A percentile compares a stretch with the other conserved stretches of the same genome.
phyloP scores from a whole-genome alignment of 768 basidiomycete genomes.

The Botryobasidium botryosum region DNA sequence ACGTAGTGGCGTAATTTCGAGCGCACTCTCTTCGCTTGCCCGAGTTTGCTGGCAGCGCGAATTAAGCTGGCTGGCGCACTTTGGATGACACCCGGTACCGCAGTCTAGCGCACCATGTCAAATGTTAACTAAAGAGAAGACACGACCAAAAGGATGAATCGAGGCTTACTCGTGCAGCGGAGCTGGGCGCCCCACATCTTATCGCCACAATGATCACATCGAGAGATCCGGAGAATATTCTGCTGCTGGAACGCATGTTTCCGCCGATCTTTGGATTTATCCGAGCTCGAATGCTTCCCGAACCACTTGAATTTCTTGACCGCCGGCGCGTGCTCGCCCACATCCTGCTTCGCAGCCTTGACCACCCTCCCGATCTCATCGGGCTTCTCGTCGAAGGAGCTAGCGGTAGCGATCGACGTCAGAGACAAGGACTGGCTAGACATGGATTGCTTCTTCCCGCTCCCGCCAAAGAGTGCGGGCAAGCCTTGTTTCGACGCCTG shows the following conservation, averaged over 20 bases:
- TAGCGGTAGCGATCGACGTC: conserved; percentile 15
- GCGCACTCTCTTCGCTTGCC: conserved; percentile 13
- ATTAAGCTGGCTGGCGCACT: conserved; percentile 57
- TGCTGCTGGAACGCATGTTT: conserved; percentile 60
- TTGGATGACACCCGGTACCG: conserved; percentile 70
- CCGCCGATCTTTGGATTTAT: no score
- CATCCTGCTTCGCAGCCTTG: conserved; percentile 15
- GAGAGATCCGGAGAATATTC: conserved; percentile 71
- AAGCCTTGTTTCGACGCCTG: neutral
- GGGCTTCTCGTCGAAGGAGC: conserved; percentile 20
- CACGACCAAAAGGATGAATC: neutral
- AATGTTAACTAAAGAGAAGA: no score
- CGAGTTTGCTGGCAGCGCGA: conserved; percentile 41
- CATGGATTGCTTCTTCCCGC: conserved; percentile 14
- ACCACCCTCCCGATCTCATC: conserved; percentile 21
- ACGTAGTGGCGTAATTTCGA: conserved; percentile 20
- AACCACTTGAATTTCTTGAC: conserved; percentile 28
- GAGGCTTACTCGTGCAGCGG: conserved; percentile 66
- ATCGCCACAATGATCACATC: conserved; percentile 92
- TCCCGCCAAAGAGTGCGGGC: conserved; percentile 13
- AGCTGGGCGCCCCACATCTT: conserved; percentile 99
- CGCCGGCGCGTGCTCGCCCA: conserved; percentile 15
- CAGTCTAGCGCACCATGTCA: conserved; percentile 37
- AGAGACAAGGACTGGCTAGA: conserved; percentile 13
- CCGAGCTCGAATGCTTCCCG: no score